A percentile compares a stretch with the other conserved stretches of the same genome.
These are phyloP conservation scores for Lactifluus rugatus DNA, from an alignment of 768 basidiomycete genomes.

Conservation along the genomic window DNA sequence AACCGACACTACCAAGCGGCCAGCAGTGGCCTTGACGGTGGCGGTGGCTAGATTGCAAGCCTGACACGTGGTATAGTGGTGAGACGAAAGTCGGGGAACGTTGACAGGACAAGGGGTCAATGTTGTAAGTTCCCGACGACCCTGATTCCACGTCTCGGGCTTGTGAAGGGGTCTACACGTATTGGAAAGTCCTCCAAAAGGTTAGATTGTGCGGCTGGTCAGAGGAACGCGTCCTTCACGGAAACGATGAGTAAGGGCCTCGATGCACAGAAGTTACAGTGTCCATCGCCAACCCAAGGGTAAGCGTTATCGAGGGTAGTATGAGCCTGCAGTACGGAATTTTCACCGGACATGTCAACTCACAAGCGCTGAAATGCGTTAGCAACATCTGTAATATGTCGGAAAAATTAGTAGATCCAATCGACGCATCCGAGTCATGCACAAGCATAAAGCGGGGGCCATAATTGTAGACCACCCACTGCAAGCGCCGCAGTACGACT, in stretches of 20 bases:
- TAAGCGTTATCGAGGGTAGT: not conserved
- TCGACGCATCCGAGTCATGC: not conserved
- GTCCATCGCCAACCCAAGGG: not conserved
- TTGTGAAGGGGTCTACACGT: not conserved
- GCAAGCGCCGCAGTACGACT: not conserved
- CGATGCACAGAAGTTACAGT: not conserved
- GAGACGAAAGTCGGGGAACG: not conserved
- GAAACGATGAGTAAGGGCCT: not conserved
- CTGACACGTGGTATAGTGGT: not conserved
- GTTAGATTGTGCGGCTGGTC: not conserved
- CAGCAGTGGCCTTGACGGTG: not conserved
- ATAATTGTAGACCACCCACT: not conserved
- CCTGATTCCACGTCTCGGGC: not conserved
- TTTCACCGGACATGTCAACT: slow-evolving; percentile 1
- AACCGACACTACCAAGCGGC: not conserved
- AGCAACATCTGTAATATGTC: slow-evolving; percentile 4
- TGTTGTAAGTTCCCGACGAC: not conserved
- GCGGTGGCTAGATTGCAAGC: not conserved
- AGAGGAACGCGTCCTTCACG: not conserved
- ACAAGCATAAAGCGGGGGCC: not conserved
- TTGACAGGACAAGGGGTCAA: not conserved
- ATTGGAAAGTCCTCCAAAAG: slow-evolving; percentile 9
- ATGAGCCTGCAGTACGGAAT: not conserved
- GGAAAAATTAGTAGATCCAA: not conserved
- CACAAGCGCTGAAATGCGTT: slow-evolving; percentile 3